Base-by-base conservation (phyloP, 2,329 filamentous ascomycete genomes). In the Venturia effusa region DNA sequence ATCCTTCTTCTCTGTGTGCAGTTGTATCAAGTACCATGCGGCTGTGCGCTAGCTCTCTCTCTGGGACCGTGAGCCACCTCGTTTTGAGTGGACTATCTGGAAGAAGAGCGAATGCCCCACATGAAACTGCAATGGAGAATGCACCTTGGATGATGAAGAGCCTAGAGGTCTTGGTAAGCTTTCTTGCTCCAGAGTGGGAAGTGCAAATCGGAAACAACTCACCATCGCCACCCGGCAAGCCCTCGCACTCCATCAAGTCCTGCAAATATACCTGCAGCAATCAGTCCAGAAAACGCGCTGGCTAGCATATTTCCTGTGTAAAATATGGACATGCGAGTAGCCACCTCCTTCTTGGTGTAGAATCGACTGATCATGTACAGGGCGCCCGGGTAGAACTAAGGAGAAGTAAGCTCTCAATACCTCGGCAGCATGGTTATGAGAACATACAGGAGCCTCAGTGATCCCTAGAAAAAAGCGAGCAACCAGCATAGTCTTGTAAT, bases 401-500 rank as follows among this genome's bases (percentile, higher is more conserved):
- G 43, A 48, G n/a, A 48, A 22, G 71, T 71, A 0, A 69, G 68
- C 1, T 82, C 81, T 22, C 8, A n/a, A 22, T 6, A 10, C 11
- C n/a, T 22, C n/a, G 13, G 43, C 43, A 22, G 19, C 8, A 8
- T 48, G 43, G 43, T n/a, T 48, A 48, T 43, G 40, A 48, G 37
- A 48, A 48, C 43, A 22, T 48, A 48, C 43, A n/a, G 48, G 48
- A 30, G 48, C 48, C 67, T 83, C 81, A 0, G 72, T 72, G 19
- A 80, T 74, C 5, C 78, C 78, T 1, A 81, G 71, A 37, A 82
- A 77, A 70, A 83, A 81, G 0, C 81, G 74, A 30, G 78, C 76
- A 0, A 74, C 75, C 2, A 83, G 68, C 0, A 83, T 70, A 22
- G 76, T 73, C 0, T 68, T 66, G 48, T 81, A 83, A 11, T 69